phyloP scores from a whole-genome alignment of 78 protist species.

The Emiliania huxleyi region DNA sequence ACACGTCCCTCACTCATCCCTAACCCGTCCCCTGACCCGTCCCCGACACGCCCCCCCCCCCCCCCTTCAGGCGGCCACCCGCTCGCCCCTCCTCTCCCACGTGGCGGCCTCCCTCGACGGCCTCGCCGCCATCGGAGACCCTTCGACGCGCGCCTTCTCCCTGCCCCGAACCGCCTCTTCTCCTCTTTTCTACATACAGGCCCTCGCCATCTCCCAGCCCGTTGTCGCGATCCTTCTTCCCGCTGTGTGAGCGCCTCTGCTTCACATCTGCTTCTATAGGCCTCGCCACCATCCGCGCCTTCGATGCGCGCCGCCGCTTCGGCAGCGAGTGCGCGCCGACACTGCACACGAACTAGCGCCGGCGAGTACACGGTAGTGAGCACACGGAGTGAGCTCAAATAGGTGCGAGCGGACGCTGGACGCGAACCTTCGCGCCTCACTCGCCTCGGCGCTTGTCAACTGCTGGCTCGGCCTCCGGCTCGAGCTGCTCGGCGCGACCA shows the following conservation, averaged over 20 bases:
- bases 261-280: too few species aligned
- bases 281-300: background rate
- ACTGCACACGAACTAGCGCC: background rate
- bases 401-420: background rate
- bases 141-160: too few species aligned
- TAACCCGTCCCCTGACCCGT: too few species aligned
- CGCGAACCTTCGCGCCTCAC: background rate
- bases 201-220: too few species aligned
- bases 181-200: too few species aligned
- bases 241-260: too few species aligned
- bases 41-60: too few species aligned
- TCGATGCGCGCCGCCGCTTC: background rate
- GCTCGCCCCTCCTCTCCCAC: background rate
- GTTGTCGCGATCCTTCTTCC: too few species aligned
- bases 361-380: too few species aligned
- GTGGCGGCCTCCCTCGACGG: background rate
- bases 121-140: background rate
- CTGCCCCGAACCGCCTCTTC: too few species aligned
- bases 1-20: too few species aligned
- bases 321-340: background rate
- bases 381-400: too few species aligned
- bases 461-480: constrained; percentile 40
- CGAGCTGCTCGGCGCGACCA: constrained; percentile 7
- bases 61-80: background rate
- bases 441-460: background rate